phyloP scores from a whole-genome alignment of 345 rosid genomes.

The Populus deltoides region DNA sequence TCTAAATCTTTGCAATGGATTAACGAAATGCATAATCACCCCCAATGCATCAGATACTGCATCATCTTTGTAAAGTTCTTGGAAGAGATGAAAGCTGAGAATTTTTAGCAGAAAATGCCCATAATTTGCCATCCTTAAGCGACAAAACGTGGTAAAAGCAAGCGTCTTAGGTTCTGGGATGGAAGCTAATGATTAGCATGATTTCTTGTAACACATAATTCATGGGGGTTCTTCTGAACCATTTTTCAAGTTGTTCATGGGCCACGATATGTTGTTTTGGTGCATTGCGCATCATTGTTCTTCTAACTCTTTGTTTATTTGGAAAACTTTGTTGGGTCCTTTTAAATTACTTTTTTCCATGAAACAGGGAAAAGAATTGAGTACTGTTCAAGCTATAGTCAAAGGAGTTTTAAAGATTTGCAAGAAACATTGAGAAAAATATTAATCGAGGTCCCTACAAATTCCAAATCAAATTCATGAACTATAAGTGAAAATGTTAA shows the following conservation, averaged over 20 bases:
- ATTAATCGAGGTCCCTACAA: background rate
- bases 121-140: slow-evolving; percentile 12
- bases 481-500: background rate
- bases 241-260: background rate
- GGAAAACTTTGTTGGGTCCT: background rate
- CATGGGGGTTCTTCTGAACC: background rate
- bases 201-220: background rate
- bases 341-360: background rate
- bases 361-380: slow-evolving; percentile 2
- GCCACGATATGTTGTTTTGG: background rate
- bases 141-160: slow-evolving; percentile 32
- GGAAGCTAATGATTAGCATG: slow-evolving; percentile 5
- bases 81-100: background rate
- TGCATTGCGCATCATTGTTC: background rate
- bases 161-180: slow-evolving; percentile 18
- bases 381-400: background rate
- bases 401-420: background rate
- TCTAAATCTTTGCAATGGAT: background rate
- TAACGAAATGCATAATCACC: background rate
- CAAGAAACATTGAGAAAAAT: background rate
- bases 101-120: background rate
- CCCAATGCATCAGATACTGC: background rate
- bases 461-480: background rate
- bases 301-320: background rate
- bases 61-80: background rate